Evolutionary conservation across 148 eudicot species (phyloP).

Genomic region (Vaccinium darrowii): DNA sequence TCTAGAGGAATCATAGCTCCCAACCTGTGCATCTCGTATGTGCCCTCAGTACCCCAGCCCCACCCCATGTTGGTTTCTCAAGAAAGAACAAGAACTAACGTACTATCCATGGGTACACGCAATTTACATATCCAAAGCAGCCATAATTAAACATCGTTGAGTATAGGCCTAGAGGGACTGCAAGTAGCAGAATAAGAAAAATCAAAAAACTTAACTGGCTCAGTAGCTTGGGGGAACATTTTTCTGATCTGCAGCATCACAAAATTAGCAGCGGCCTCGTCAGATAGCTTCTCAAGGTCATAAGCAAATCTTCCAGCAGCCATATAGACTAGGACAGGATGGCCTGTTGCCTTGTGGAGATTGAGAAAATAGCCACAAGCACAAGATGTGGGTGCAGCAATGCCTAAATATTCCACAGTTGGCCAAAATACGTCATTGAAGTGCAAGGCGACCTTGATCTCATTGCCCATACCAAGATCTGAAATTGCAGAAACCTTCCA

Average conservation of each 20-base stretch:
- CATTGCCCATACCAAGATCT: constrained; percentile 95
- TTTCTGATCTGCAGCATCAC: constrained; percentile 89
- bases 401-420: constrained; percentile 74
- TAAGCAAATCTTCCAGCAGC: constrained; percentile 89
- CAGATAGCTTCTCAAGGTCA: constrained; percentile 89
- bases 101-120: not conserved
- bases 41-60: not conserved
- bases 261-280: constrained; percentile 66
- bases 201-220: constrained; percentile 71
- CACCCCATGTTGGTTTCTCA: not conserved
- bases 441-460: constrained; percentile 86
- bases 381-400: constrained; percentile 83
- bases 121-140: not conserved
- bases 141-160: not conserved
- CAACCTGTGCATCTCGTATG: not conserved
- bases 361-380: constrained; percentile 97
- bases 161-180: not conserved
- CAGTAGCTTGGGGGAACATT: constrained; percentile 83
- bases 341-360: constrained; percentile 91
- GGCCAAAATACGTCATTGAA: constrained; percentile 92
- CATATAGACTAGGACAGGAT: constrained; percentile 96
- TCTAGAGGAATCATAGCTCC: not conserved
- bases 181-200: not conserved
- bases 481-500: constrained; percentile 91
- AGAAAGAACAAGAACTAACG: not conserved